Conservation (phyloP, 441 rosid species). For the Metrosideros polymorpha region DNA sequence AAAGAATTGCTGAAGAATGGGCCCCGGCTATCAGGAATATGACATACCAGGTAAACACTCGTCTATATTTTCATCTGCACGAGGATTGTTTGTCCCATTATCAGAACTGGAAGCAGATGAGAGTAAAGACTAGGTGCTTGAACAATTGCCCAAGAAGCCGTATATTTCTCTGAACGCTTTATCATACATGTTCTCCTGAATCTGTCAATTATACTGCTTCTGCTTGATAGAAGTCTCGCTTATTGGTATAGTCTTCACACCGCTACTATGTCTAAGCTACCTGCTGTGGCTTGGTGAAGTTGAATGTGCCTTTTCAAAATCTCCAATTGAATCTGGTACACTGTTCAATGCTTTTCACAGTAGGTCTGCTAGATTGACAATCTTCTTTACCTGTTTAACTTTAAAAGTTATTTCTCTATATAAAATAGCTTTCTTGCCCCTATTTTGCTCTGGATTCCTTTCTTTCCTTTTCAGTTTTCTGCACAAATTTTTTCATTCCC, state of each 20-base stretch:
- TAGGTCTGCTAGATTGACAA: not conserved
- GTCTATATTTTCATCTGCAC: not conserved
- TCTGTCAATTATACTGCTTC: not conserved
- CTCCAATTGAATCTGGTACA: not conserved
- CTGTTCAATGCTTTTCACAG: not conserved
- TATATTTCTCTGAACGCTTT: not conserved
- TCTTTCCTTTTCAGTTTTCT: not conserved
- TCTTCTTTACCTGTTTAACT: not conserved
- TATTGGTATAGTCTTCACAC: not conserved
- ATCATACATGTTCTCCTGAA: not conserved
- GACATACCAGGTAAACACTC: constrained; percentile 42
- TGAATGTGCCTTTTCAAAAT: not conserved
- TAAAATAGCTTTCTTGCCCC: not conserved
- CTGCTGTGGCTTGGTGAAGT: not conserved
- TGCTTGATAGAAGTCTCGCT: not conserved
- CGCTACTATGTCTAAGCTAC: not conserved
- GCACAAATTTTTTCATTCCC: not conserved
- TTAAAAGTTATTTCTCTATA: not conserved
- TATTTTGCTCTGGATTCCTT: not conserved
- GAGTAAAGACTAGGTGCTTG: not conserved
- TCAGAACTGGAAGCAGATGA: not conserved
- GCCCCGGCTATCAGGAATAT: constrained; percentile 71
- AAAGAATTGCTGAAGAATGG: constrained; percentile 75
- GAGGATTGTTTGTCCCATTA: not conserved
- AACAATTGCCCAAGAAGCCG: not conserved